Percentiles rank a stretch among this genome's conserved stretches.
Evolutionary conservation across 139 green algal species (phyloP).

Genomic region (Limnomonas spitsbergensis): DNA sequence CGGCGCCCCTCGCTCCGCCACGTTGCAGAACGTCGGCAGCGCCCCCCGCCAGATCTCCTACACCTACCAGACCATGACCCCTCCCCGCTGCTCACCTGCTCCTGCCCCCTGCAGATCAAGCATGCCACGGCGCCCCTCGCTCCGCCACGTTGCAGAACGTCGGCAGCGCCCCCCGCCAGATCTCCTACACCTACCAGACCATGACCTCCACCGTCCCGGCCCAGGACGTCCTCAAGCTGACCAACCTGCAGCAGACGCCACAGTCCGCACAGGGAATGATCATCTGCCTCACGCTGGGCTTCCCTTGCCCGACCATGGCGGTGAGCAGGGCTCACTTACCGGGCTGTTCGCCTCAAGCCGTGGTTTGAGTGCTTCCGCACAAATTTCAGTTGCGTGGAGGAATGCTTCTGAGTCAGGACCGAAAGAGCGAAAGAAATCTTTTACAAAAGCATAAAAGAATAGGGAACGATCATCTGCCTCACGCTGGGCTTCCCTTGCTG

Average conservation of each 20-base stretch:
- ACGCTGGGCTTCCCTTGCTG: neutral
- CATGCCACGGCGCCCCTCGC: neutral
- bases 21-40: neutral
- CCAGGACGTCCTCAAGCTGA: neutral
- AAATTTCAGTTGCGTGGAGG: neutral
- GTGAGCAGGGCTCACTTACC: neutral
- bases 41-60: neutral
- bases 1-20: neutral
- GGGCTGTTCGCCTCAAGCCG: neutral
- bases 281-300: neutral
- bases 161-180: neutral
- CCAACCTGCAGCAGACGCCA: conserved; percentile 2
- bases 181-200: neutral
- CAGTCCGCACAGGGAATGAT: neutral
- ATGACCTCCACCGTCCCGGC: neutral
- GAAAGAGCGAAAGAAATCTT: no score
- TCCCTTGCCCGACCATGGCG: neutral
- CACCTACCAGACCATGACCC: conserved; percentile 1
- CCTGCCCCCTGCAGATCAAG: conserved; percentile 5
- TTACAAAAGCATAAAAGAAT: no score
- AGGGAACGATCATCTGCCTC: neutral
- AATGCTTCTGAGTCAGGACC: neutral
- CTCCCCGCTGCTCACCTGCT: neutral
- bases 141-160: neutral
- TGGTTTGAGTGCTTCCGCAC: neutral